Base-by-base conservation (phyloP, 495 filamentous ascomycete genomes). In the Hyaloscypha hepaticicola region DNA sequence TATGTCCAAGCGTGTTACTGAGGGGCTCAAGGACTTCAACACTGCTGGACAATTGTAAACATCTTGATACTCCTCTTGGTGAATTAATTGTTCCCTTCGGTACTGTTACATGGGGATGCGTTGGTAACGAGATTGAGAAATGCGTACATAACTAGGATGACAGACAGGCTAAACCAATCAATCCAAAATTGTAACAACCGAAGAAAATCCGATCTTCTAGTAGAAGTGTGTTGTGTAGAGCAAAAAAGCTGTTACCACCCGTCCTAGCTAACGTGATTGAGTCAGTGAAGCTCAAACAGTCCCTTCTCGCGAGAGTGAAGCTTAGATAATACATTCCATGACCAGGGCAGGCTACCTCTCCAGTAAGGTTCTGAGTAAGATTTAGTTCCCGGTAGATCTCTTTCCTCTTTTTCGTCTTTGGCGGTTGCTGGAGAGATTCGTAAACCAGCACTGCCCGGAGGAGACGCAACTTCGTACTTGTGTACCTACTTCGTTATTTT, bases 21-120 rank as follows among this genome's bases (percentile, higher is more conserved):
- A 88, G 72, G 92, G 87, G 38, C 86, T 99, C 60, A 80, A 87
- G 67, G 95, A 97, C 80, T 99, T 99, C 87, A 93, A 94, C 80
- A 87, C 93, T 66, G 84, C 92, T 70, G 85, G 84, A 72, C 85
- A 94, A 79, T 78, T 97, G 76, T 98, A 92, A 90, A 74, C 27
- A 27, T 14, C 41, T 16, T 31, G 2, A 29, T 14, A 48, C 12
- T 29, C 9, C 45, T 48, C 49, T 49, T 51, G 49, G 22, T 28
- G 21, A 48, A 2, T 25, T 59, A 31, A 29, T 41, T 25, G 50
- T 27, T 55, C 33, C 38, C 49, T 57, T 55, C 31, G 52, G 51
- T 38, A n/a, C 49, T 9, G 24, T 50, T 63, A 21, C 29, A 57
- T 57, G 45, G 21, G 61, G 53, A 41, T 61, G 11, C 27, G 33